phyloP scores from a whole-genome alignment of 202 grass and related monocot genomes.

The Musa balbisiana region DNA sequence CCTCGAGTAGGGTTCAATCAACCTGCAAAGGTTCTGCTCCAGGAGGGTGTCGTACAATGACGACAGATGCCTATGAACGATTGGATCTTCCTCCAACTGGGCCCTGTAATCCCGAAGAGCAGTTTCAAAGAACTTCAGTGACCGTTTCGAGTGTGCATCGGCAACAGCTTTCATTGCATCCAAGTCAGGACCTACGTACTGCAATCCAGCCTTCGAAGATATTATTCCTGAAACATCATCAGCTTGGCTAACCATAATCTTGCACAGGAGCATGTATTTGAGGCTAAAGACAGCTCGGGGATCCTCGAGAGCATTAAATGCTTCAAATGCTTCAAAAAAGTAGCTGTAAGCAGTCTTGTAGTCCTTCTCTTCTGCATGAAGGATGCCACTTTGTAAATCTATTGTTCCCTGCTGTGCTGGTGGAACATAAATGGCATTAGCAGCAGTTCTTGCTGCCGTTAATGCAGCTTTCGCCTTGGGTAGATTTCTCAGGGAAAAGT shows the following conservation, averaged over 20 bases:
- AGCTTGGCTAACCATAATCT: conserved; percentile 95
- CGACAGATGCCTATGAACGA: conserved; percentile 85
- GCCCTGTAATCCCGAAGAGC: conserved; percentile 56
- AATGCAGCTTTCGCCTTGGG: conserved; percentile 87
- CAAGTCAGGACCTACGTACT: conserved; percentile 80
- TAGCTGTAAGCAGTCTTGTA: conserved; percentile 95
- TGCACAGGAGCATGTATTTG: conserved; percentile 99
- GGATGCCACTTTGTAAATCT: conserved; percentile 88
- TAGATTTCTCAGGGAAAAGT: conserved; percentile 83
- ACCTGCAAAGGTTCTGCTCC: conserved; percentile 90
- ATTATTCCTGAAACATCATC: conserved; percentile 88
- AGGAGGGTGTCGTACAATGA: conserved; percentile 81
- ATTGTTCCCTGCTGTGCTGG: conserved; percentile 83
- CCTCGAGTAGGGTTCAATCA: conserved; percentile 81
- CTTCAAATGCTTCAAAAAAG: conserved; percentile 97
- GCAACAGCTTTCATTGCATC: conserved; percentile 96
- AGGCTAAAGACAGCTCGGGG: conserved; percentile 67
- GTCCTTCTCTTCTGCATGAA: conserved; percentile 91
- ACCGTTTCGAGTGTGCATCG: conserved; percentile 77
- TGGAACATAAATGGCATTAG: conserved; percentile 91
- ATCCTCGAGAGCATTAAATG: conserved; percentile 74
- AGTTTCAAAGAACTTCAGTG: conserved; percentile 83
- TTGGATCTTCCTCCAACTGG: conserved; percentile 87
- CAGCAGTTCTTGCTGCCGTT: conserved; percentile 84
- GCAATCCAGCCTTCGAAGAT: conserved; percentile 76